Percentiles rank a stretch among this genome's conserved stretches.
phyloP scores from a whole-genome alignment of 192 early-diverging fungal species.

The Coemansia reversa region DNA sequence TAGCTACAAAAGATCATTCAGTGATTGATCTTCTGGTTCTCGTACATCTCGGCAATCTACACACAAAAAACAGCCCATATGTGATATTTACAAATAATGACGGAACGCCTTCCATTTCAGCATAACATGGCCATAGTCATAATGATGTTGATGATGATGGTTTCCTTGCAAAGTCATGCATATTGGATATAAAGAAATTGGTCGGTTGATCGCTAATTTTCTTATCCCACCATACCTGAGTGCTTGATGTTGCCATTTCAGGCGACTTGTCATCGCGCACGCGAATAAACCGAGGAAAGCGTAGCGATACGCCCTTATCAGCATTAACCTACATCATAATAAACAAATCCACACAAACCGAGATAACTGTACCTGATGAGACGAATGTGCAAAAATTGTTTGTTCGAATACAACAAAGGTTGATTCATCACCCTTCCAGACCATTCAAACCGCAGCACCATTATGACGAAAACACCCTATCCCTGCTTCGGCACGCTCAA shows the following conservation, averaged over 20 bases:
- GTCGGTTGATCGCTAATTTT: constrained; percentile 19
- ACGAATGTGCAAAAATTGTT: neutral
- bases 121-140: neutral
- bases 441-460: too few relatives aligned
- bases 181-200: neutral
- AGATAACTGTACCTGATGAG: constrained; percentile 3
- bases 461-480: neutral
- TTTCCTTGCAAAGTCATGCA: neutral
- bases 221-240: constrained; percentile 59
- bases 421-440: too few relatives aligned
- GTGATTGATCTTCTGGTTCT: constrained; percentile 54
- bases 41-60: constrained; percentile 60
- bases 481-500: constrained; percentile 4
- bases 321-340: constrained; percentile 61
- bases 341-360: neutral
- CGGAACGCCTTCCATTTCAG: too few relatives aligned
- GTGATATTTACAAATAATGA: neutral
- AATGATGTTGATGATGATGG: neutral
- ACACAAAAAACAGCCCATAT: constrained; percentile 5
- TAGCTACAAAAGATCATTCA: neutral
- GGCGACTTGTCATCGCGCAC: constrained; percentile 94
- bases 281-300: constrained; percentile 96
- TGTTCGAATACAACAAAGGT: neutral
- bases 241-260: constrained; percentile 86
- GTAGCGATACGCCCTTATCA: constrained; percentile 89